These are phyloP conservation scores for Tulasnella sp. DNA, from an alignment of 768 basidiomycete species.

Conservation along the genomic window DNA sequence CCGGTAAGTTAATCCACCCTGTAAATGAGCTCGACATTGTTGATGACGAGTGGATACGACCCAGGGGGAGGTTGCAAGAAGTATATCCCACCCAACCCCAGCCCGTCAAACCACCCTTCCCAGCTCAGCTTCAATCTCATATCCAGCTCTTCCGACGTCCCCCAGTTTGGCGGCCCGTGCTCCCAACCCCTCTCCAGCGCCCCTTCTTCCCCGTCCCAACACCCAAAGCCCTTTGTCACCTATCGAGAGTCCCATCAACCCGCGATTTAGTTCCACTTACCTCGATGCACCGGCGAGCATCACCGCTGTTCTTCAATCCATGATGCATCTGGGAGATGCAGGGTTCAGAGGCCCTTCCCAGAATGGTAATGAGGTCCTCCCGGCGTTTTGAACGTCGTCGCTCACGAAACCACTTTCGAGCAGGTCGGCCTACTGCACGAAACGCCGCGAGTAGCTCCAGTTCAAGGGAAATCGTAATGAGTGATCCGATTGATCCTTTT, in stretches of 20 bases:
- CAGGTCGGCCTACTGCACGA: not conserved
- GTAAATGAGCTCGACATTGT: not conserved
- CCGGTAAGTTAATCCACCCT: not conserved
- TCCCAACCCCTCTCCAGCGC: not conserved
- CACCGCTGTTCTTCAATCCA: not conserved
- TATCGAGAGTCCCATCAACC: not conserved
- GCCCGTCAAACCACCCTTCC: no score
- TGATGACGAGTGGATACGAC: not conserved
- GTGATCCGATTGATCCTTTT: not conserved
- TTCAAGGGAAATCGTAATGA: not conserved
- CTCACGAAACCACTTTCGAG: not conserved
- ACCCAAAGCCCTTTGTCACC: not conserved
- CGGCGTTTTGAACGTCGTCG: not conserved
- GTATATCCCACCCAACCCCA: no score
- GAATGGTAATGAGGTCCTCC: not conserved
- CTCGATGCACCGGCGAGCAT: not conserved
- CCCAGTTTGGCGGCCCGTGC: not conserved
- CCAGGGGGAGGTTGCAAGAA: not conserved
- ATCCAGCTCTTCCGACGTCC: not conserved
- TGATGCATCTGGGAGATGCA: not conserved
- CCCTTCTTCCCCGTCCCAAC: not conserved
- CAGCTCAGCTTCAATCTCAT: not conserved
- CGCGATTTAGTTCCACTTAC: not conserved
- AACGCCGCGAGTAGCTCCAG: not conserved
- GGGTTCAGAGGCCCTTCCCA: not conserved